Evolutionary conservation across 495 filamentous ascomycete species (phyloP).

Genomic region (Neohortaea acidophila): DNA sequence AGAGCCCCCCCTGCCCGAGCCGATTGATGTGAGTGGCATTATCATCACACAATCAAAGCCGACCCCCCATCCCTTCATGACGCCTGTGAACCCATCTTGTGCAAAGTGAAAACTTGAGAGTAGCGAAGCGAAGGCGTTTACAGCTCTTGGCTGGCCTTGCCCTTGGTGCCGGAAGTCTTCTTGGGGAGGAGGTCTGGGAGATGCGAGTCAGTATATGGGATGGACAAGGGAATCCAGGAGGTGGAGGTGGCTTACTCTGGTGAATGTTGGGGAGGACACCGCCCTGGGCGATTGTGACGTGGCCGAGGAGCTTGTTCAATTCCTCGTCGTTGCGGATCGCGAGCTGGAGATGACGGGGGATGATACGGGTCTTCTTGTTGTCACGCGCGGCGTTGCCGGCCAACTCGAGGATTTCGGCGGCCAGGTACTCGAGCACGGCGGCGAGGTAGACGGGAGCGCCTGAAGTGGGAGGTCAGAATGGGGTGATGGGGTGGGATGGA

Average conservation of each 20-base stretch:
- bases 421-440: slow-evolving; percentile 95
- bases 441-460: slow-evolving; percentile 96
- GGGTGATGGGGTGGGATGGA: not conserved
- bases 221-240: not conserved
- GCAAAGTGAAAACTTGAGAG: slow-evolving; percentile 23
- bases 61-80: slow-evolving; percentile 5
- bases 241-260: slow-evolving; percentile 58
- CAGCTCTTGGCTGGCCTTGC: slow-evolving; percentile 88
- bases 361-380: slow-evolving; percentile 99
- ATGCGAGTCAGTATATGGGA: slow-evolving; percentile 30
- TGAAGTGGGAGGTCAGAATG: slow-evolving; percentile 27
- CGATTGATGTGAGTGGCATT: too few relatives aligned
- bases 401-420: slow-evolving; percentile 96
- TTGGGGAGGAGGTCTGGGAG: slow-evolving; percentile 80
- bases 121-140: slow-evolving; percentile 46
- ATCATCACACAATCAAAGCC: slow-evolving; percentile 7
- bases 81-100: slow-evolving; percentile 15
- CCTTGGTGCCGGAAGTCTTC: slow-evolving; percentile 73
- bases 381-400: slow-evolving; percentile 97
- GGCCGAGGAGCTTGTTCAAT: slow-evolving; percentile 98
- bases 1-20: too few relatives aligned
- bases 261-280: slow-evolving; percentile 98
- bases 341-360: slow-evolving; percentile 96
- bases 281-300: slow-evolving; percentile 98
- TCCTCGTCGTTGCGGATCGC: slow-evolving; percentile 98